phyloP scores from a whole-genome alignment of 306 rosid species.

The Medicago lupulina region DNA sequence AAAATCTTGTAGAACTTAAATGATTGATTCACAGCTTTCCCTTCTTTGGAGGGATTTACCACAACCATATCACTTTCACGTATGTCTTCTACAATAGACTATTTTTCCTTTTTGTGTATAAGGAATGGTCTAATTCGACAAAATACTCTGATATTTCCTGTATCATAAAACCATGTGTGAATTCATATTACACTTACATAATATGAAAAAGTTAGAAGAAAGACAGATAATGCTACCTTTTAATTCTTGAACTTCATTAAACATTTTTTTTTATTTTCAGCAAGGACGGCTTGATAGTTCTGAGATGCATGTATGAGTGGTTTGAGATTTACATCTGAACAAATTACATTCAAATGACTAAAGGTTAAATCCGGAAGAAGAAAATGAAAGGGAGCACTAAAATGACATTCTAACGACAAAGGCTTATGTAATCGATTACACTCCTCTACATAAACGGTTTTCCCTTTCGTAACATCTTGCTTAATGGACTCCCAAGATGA shows the following conservation, averaged over 20 bases:
- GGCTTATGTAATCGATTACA: constrained; percentile 43
- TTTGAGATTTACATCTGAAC: constrained; percentile 52
- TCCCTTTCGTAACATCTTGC: constrained; percentile 43
- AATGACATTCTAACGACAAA: constrained; percentile 29
- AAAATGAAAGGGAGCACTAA: not conserved
- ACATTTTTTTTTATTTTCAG: constrained; percentile 51
- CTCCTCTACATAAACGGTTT: constrained; percentile 46
- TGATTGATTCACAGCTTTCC: constrained; percentile 50
- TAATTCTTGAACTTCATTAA: constrained; percentile 57
- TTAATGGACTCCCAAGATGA: constrained; percentile 50
- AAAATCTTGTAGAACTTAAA: constrained; percentile 52
- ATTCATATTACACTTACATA: constrained; percentile 16
- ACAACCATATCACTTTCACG: constrained; percentile 51
- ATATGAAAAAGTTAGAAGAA: constrained; percentile 4
- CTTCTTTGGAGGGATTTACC: constrained; percentile 52
- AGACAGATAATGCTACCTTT: constrained; percentile 44
- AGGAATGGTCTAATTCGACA: constrained; percentile 65
- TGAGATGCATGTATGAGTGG: constrained; percentile 47
- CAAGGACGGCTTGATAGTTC: constrained; percentile 44
- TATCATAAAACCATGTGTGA: constrained; percentile 14
- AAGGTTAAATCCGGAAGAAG: not conserved
- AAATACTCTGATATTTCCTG: constrained; percentile 75
- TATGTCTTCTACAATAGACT: constrained; percentile 46
- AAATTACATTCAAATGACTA: constrained; percentile 33
- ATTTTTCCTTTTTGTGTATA: constrained; percentile 43